These are phyloP conservation scores for Linum trigynum DNA, from an alignment of 345 rosid genomes.

Conservation along the genomic window DNA sequence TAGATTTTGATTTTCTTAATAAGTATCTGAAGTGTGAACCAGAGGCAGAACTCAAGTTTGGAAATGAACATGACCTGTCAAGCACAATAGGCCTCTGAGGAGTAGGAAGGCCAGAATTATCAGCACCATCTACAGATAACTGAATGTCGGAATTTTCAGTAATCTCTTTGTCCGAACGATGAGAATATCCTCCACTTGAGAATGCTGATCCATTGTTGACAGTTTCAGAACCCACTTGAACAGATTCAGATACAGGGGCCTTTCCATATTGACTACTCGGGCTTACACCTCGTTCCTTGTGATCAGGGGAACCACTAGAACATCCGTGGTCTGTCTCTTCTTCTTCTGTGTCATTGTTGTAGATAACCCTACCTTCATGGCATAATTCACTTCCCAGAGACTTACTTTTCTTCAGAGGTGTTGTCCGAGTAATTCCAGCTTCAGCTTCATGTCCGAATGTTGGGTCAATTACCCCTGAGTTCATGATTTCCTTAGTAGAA, in stretches of 20 bases:
- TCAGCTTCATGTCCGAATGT: slow-evolving; percentile 20
- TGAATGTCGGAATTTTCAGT: slow-evolving; percentile 34
- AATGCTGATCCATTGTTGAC: slow-evolving; percentile 40
- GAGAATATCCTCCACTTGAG: slow-evolving; percentile 46
- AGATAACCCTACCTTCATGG: slow-evolving; percentile 30
- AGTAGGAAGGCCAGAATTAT: slow-evolving; percentile 30
- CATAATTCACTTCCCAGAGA: slow-evolving; percentile 59
- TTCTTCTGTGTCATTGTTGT: slow-evolving; percentile 35
- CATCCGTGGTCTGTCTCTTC: slow-evolving; percentile 40
- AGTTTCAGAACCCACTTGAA: slow-evolving; percentile 33
- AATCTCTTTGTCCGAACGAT: slow-evolving; percentile 37
- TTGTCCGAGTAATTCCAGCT: slow-evolving; percentile 13
- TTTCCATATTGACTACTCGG: slow-evolving; percentile 23
- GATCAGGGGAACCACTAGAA: slow-evolving; percentile 45
- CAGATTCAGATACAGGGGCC: slow-evolving; percentile 31
- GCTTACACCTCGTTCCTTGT: slow-evolving; percentile 25
- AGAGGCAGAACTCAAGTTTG: slow-evolving; percentile 30
- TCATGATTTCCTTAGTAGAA: slow-evolving; percentile 29
- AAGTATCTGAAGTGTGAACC: slow-evolving; percentile 27
- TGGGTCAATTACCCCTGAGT: slow-evolving; percentile 43
- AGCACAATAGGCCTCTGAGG: slow-evolving; percentile 31
- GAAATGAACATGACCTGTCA: slow-evolving; percentile 50
- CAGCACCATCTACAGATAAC: slow-evolving; percentile 32
- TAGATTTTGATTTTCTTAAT: slow-evolving; percentile 42
- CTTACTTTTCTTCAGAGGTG: slow-evolving; percentile 51